Base-by-base conservation (phyloP, 192 early-diverging fungal genomes). In the Entomortierella beljakovae region DNA sequence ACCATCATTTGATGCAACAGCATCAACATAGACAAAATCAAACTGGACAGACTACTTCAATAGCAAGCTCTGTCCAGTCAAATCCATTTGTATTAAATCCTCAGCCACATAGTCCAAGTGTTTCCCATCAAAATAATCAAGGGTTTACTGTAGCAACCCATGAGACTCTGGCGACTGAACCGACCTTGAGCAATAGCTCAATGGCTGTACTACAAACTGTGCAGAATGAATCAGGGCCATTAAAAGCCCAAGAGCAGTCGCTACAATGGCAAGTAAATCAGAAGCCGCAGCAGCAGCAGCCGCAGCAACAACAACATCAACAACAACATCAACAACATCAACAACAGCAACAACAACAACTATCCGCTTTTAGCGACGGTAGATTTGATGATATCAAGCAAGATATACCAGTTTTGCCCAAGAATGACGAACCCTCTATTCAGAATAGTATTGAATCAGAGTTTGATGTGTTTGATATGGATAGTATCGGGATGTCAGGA, bases 61-160 rank as follows among this genome's bases (percentile, higher is more conserved):
- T 66, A 64, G 66, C 66, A 58, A 74, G 71, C 50, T 58, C 71
- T 8, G 57, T 62, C 11, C 71, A 64, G 38, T n/a, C 63, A 23
- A 74, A 49, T 49, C 63, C 71, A 31, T 46, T 58, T 1, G 61
- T 66, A 64, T 74, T 74, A 32, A 74, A 58, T 37, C 63, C 63
- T 10, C 49, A 56, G 6, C 58, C 62, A 49, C 1, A 40, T 37
- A 28, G 37, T 0, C 5, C 57, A 31, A 15, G 46, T 38, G 33
- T 50, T 20, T 7, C n/a, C n/a, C n/a, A n/a, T n/a, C n/a, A n/a
- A n/a, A n/a, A n/a, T n/a, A n/a, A n/a, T n/a, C n/a, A 57, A 40
- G 63, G 48, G 6, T 32, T 46, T 2, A 73, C 49, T 38, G 49
- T 49, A 1, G 40, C 61, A 13, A 63, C 63, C 42, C 46, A 48